Evolutionary conservation across 1,284 basidiomycete species (phyloP), one percentile per base, ranked within the genome.

Genomic region (Fomitopsis schrenkii): DNA sequence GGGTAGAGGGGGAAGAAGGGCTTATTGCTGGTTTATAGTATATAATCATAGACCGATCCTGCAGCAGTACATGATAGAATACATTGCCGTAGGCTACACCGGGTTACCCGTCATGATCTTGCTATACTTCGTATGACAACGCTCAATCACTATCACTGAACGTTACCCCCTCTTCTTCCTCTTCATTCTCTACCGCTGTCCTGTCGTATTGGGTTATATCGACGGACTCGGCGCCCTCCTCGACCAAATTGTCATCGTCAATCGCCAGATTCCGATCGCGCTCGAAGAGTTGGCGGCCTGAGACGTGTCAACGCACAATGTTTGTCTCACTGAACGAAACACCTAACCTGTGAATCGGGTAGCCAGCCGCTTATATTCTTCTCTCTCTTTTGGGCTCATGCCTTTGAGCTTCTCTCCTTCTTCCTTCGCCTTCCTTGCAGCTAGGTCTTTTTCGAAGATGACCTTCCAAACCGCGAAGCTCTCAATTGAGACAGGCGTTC

Each of bases 281-380:
- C 75, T 96, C 93, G 74, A 97, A 97, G 60, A 97, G 76, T 77
- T 96, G 93, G 28, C 93, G 87, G 35, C 94, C 94, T 95, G 64
- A 40, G 14, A 40, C 22, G 42, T 50, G 67, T 15, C 28, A 26
- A 46, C 9, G 22, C 19, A 26, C 45, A 46, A 26, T 12, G 9
- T 4, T 15, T 8, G 3, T 40, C 38, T 40, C 30, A 33, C 30
- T 40, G 38, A 10, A 40, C 12, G 38, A 40, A 15, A 40, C 10
- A 12, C 80, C 63, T 5, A 68, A 93, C 96, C 96, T 62, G 84
- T 83, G 19, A 88, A 77, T 66, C 96, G 84, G 60, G 79, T 81
- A 30, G 74, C 80, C 22, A 84, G 74, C 70, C 82, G 87, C 75
- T 86, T 93, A 73, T 81, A 86, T 71, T 98, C 97, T 75, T 98